phyloP scores from a whole-genome alignment of 176 grass and related monocot species.

The Musa schizocarpa region DNA sequence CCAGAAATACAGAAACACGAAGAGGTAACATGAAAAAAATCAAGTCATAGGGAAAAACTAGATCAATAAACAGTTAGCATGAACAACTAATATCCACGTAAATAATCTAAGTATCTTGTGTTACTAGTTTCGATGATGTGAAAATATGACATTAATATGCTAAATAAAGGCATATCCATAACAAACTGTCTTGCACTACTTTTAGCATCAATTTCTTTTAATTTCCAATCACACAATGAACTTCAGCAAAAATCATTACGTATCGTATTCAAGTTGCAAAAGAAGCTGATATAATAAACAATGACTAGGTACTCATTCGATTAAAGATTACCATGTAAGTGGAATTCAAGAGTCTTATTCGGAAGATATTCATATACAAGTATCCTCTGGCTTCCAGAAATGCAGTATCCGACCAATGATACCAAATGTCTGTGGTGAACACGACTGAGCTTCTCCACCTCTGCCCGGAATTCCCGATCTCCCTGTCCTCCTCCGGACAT shows the following conservation, averaged over 20 bases:
- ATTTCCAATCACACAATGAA: not conserved
- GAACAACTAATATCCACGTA: too few relatives aligned
- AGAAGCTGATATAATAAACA: not conserved
- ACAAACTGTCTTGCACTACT: not conserved
- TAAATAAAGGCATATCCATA: too few relatives aligned
- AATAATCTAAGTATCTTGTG: too few relatives aligned
- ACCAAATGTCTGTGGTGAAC: slow-evolving; percentile 82
- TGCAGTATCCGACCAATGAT: slow-evolving; percentile 72
- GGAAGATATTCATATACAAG: slow-evolving; percentile 80
- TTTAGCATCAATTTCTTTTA: not conserved
- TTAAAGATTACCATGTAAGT: slow-evolving; percentile 52
- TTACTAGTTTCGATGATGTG: too few relatives aligned
- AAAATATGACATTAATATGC: too few relatives aligned
- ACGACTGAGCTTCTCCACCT: slow-evolving; percentile 85
- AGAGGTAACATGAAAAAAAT: too few relatives aligned
- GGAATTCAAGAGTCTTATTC: slow-evolving; percentile 78
- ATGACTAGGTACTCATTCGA: not conserved
- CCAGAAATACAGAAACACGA: too few relatives aligned
- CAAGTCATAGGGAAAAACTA: too few relatives aligned
- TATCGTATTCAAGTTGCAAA: not conserved
- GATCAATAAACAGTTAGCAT: too few relatives aligned
- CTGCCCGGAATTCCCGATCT: slow-evolving; percentile 73
- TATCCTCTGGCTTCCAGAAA: slow-evolving; percentile 54
- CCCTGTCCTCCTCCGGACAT: slow-evolving; percentile 59
- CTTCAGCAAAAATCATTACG: not conserved